These are phyloP conservation scores for Isatis tinctoria DNA, from an alignment of 345 rosid species.

Conservation along the genomic window DNA sequence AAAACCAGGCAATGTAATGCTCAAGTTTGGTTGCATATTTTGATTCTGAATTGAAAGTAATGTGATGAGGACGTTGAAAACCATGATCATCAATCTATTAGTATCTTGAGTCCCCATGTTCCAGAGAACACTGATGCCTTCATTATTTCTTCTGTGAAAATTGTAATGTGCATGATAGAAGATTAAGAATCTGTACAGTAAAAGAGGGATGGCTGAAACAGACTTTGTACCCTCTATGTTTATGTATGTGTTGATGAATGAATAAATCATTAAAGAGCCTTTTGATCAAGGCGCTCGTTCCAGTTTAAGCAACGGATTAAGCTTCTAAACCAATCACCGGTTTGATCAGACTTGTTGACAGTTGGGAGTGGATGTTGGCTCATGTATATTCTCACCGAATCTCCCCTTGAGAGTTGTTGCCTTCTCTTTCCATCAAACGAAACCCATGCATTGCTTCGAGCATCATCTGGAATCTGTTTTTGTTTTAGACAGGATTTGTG, in stretches of 20 bases:
- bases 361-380: constrained; percentile 97
- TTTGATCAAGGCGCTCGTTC: constrained; percentile 95
- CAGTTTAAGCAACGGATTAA: constrained; percentile 93
- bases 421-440: constrained; percentile 98
- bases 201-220: constrained; percentile 16
- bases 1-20: background rate
- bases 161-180: background rate
- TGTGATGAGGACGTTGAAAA: background rate
- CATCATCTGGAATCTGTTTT: constrained; percentile 80
- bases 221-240: constrained; percentile 14
- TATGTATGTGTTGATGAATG: background rate
- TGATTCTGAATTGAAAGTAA: background rate
- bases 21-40: background rate
- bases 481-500: background rate
- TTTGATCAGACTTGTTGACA: constrained; percentile 89
- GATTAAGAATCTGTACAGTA: constrained; percentile 28
- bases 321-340: constrained; percentile 97
- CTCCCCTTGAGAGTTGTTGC: constrained; percentile 95
- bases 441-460: constrained; percentile 98
- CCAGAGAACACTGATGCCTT: too few relatives aligned
- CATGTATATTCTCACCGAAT: constrained; percentile 83
- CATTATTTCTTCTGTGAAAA: background rate
- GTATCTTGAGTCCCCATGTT: too few relatives aligned
- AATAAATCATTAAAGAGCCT: constrained; percentile 44
- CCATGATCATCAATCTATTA: too few relatives aligned